phyloP scores from a whole-genome alignment of 2,329 filamentous ascomycete species.

The Fusarium newnesense region DNA sequence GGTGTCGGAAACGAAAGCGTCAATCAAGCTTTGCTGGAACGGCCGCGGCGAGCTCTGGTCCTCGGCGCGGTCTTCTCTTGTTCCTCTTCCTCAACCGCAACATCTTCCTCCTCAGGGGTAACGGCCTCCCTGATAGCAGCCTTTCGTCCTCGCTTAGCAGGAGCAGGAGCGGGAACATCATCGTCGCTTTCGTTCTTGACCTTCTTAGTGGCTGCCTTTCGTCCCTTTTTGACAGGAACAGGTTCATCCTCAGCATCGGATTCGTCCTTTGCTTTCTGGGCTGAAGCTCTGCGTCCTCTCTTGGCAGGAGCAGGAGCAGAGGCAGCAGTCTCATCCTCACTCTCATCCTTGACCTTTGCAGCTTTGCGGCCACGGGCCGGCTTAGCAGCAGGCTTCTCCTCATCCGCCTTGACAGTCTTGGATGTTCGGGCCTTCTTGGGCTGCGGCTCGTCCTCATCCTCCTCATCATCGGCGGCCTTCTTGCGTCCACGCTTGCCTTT shows the following conservation, averaged over 20 bases:
- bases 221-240: conserved; percentile 19
- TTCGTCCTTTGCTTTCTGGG: conserved; percentile 31
- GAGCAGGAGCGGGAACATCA: conserved; percentile 34
- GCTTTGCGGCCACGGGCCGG: conserved; percentile 36
- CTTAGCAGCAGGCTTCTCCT: conserved; percentile 37
- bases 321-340: conserved; percentile 23
- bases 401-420: conserved; percentile 34
- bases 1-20: neutral
- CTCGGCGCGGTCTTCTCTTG: conserved; percentile 49
- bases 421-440: conserved; percentile 51
- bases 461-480: conserved; percentile 49
- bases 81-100: conserved; percentile 18
- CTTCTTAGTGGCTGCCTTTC: conserved; percentile 31
- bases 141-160: conserved; percentile 46
- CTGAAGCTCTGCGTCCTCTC: conserved; percentile 39
- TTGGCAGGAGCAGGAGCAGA: conserved; percentile 44
- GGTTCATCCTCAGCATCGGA: conserved; percentile 26
- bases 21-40: conserved; percentile 40
- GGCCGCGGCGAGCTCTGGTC: conserved; percentile 41
- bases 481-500: conserved; percentile 50
- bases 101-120: conserved; percentile 27
- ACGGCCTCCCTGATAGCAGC: conserved; percentile 27
- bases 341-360: conserved; percentile 39
- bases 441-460: conserved; percentile 49
- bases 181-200: conserved; percentile 38